Base-by-base conservation (phyloP, 1,284 basidiomycete species). In the Inonotus hispidus region DNA sequence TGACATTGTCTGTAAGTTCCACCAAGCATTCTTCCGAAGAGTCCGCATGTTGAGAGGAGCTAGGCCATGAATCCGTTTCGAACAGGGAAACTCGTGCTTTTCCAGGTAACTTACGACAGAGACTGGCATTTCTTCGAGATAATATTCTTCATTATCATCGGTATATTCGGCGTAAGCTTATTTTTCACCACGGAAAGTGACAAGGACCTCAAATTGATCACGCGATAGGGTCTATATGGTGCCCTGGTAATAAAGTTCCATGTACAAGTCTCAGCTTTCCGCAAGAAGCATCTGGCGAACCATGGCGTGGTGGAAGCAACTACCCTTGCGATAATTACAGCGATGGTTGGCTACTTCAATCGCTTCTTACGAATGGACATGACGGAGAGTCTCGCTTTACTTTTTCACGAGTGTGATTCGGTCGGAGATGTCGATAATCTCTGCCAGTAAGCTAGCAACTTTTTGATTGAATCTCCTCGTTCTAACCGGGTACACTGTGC, bases 81-180 rank as follows among this genome's bases (percentile, higher is more conserved):
- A 27, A 99, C 97, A 0, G 97, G 97, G 39, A 99, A 99, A 72
- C 86, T 99, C 32, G 97, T 99, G 68, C 77, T 98, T 64, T 99
- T 99, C 79, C 94, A 98, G 72, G 94, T 99, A 64, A 96, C 95
- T 5, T 99, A 99, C 73, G 93, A 93, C 71, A 83, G 95, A 32
- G 93, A 96, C 69, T 99, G 97, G 97, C 96, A 99, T 72, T 98
- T 97, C 76, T 99, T 99, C 71, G 97, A 98, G 72, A 93, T 99
- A 58, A 87, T 96, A n/a, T 92, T 82, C 72, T 98, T 95, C 75
- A 81, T 98, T 58, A 82, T 99, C 63, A 84, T 99, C 49, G 97
- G 97, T 3, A 82, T 99, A 65, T 98, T 99, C 72, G 97, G 97
- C 39, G 94, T 95, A 69, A 64, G 85, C 74, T 11, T 35, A 3